phyloP scores from a whole-genome alignment of 305 asterid genomes.

The Fraxinus angustifolia region DNA sequence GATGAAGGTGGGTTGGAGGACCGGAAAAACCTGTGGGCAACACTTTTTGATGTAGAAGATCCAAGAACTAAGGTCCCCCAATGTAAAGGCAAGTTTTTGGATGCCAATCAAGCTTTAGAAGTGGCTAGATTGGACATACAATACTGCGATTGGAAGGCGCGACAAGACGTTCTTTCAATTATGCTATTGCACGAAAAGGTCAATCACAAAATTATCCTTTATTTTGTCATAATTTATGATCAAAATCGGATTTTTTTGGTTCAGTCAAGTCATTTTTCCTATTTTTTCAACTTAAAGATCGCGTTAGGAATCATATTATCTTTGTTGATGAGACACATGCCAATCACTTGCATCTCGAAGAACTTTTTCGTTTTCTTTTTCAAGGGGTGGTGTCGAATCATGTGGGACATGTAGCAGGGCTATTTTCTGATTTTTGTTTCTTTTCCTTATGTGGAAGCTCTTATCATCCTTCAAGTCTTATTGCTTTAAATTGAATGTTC shows the following conservation, averaged over 20 bases:
- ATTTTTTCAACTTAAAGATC: neutral
- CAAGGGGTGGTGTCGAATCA: neutral
- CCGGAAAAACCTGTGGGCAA: slow-evolving; percentile 58
- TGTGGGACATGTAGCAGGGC: neutral
- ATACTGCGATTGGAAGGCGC: slow-evolving; percentile 84
- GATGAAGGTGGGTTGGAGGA: slow-evolving; percentile 54
- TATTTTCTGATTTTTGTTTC: neutral
- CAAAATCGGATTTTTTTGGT: neutral
- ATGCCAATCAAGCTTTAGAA: slow-evolving; percentile 70
- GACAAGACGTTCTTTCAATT: slow-evolving; percentile 77
- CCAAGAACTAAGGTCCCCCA: slow-evolving; percentile 68
- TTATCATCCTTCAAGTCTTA: neutral
- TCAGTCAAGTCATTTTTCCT: neutral
- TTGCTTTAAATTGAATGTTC: neutral
- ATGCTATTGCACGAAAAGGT: slow-evolving; percentile 91
- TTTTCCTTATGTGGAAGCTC: neutral
- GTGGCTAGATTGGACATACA: slow-evolving; percentile 79
- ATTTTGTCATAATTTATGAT: neutral
- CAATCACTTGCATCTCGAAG: neutral
- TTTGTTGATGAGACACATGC: neutral
- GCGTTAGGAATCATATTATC: no score
- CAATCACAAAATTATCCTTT: neutral
- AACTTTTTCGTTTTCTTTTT: neutral
- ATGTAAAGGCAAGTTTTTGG: slow-evolving; percentile 65
- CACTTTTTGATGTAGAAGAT: slow-evolving; percentile 76